These are phyloP conservation scores for Lignosus rhinocerotis DNA, from an alignment of 1,284 basidiomycete species.

Conservation along the genomic window DNA sequence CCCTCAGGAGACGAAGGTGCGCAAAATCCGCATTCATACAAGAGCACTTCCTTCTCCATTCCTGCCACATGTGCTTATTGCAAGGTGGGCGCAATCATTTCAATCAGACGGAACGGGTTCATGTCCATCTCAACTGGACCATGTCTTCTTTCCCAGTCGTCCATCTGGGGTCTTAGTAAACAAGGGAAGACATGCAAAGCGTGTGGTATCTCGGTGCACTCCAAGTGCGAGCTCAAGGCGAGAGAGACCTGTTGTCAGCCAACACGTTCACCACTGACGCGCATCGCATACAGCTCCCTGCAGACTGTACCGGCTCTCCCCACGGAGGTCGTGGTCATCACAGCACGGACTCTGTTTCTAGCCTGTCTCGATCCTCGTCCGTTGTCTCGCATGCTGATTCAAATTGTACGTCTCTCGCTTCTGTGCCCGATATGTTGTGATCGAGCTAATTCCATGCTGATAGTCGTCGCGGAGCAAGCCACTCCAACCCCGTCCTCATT, in stretches of 20 bases:
- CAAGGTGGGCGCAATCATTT: slow-evolving; percentile 49
- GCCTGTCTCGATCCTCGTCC: slow-evolving; percentile 33
- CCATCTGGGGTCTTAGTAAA: slow-evolving; percentile 84
- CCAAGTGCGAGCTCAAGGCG: slow-evolving; percentile 84
- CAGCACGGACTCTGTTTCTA: slow-evolving; percentile 25
- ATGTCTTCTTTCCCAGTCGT: slow-evolving; percentile 46
- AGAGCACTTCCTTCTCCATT: slow-evolving; percentile 81
- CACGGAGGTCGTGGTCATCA: slow-evolving; percentile 23
- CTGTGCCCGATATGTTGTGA: background rate
- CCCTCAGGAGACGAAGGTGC: slow-evolving; percentile 69
- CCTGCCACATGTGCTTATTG: slow-evolving; percentile 81
- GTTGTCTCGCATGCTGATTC: slow-evolving; percentile 34
- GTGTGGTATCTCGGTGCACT: slow-evolving; percentile 81
- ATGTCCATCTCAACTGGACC: no score
- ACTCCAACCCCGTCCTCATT: slow-evolving; percentile 58
- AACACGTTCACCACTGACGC: background rate
- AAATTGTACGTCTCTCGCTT: slow-evolving; percentile 23
- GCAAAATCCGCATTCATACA: slow-evolving; percentile 75
- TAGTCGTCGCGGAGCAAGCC: slow-evolving; percentile 20
- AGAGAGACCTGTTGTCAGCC: slow-evolving; percentile 1
- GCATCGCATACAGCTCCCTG: slow-evolving; percentile 57
- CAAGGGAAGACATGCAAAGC: slow-evolving; percentile 80
- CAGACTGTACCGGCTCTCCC: slow-evolving; percentile 55
- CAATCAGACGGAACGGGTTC: background rate
- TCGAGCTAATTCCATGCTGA: background rate